Percentiles rank a stretch among this genome's conserved stretches.
These are phyloP conservation scores for Colletotrichum gigasporum DNA, from an alignment of 2,329 filamentous ascomycete genomes.

Conservation along the genomic window DNA sequence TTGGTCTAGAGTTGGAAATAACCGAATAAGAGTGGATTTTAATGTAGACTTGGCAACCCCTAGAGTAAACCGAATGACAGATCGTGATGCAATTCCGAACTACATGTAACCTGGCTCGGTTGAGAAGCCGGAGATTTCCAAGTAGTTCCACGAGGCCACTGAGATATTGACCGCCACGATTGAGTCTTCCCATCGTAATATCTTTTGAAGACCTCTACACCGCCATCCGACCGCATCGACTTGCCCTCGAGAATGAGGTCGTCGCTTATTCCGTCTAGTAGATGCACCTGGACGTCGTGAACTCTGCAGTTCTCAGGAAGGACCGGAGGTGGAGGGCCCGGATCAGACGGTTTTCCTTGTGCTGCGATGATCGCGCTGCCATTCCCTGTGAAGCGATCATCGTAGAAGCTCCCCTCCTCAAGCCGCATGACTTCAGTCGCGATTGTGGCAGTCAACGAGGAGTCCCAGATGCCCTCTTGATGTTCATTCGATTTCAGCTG, in stretches of 20 bases:
- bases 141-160: background rate
- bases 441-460: conserved; percentile 40
- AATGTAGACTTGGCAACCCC: too few relatives aligned
- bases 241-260: background rate
- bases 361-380: background rate
- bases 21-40: too few relatives aligned
- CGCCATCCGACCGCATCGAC: background rate
- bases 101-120: too few relatives aligned
- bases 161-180: background rate
- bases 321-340: background rate
- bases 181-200: background rate
- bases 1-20: background rate
- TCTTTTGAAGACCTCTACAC: background rate
- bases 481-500: conserved; percentile 42
- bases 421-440: conserved; percentile 48
- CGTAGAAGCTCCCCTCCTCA: conserved; percentile 44
- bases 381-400: background rate
- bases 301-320: background rate
- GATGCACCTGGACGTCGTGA: background rate
- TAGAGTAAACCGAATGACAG: background rate
- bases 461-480: conserved; percentile 54
- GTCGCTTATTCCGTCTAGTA: background rate
- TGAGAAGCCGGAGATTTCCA: too few relatives aligned
- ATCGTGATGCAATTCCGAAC: background rate
- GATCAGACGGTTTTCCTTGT: background rate